Evolutionary conservation across 1,284 basidiomycete genomes (phyloP), one percentile per base, ranked within the genome.

Genomic region (Ceratobasidium sp.): DNA sequence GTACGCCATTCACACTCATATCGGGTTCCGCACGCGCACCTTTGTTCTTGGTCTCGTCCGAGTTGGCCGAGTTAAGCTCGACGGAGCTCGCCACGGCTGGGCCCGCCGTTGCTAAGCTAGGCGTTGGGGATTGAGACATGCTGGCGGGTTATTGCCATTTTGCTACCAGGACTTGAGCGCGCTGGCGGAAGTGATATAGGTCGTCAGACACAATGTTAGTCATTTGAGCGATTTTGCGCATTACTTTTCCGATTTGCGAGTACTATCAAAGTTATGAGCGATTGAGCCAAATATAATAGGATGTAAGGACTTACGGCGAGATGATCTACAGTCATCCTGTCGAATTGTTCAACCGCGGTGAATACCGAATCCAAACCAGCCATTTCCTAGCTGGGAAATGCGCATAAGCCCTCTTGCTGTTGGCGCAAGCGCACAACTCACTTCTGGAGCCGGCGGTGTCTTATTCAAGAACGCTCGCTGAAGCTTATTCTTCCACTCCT

Each of bases 171-270:
- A 85, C 85, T 77, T 89, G 88, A 1, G 91, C 91, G 58, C 96
- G 91, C 30, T 90, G 87, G 70, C 90, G 90, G 86, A 98, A 96
- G 77, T 92, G 87, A 85, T 91, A 94, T 80, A 97, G 90, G 44
- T 88, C 90, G 79, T 98, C 92, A 72, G 89, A 85, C 14, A 96
- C 95, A 28, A 98, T 89, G 49, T 83, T 83, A 21, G 83, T 76
- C 21, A 96, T 85, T 35, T 89, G 86, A 52, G 92, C 87, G 78
- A 98, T 96, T 82, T 95, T 94, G 79, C 95, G 93, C 93, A 98
- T 96, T 64, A 99, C 96, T 83, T 98, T 98, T 83, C 93, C 95
- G 79, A 98, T 98, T 86, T 98, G 98, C 75, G 96, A 96, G 84
- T 90, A 92, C 89, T 95, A 80, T 61, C 13, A 35, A 57, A 61